Evolutionary conservation across 2,329 filamentous ascomycete species (phyloP).

Genomic region (Aspergillus pseudoterreus): DNA sequence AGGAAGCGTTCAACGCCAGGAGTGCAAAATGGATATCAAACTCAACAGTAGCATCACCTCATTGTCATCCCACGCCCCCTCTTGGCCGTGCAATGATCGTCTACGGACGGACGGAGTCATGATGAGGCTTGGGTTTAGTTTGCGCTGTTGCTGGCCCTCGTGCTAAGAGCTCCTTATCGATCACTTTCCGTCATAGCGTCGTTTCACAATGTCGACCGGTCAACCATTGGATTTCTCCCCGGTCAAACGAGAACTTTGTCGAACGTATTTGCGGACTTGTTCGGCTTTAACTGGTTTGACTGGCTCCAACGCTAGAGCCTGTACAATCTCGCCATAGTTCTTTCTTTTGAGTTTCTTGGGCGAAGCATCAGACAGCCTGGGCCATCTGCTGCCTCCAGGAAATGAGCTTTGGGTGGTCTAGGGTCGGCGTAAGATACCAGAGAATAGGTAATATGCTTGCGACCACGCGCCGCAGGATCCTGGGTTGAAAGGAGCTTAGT

Average conservation of each 20-base stretch:
- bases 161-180: slow-evolving; percentile 13
- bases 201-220: slow-evolving; percentile 8
- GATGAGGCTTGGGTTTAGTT: not conserved
- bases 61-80: not conserved
- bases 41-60: not conserved
- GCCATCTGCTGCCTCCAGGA: slow-evolving; percentile 1
- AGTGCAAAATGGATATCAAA: not conserved
- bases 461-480: not conserved
- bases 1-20: not conserved
- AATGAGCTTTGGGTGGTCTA: not conserved
- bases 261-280: not conserved
- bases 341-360: no score
- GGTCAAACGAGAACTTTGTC: no score
- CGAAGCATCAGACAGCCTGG: not conserved
- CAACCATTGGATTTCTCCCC: not conserved
- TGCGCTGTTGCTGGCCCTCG: slow-evolving; percentile 6
- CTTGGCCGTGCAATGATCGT: not conserved
- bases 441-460: not conserved
- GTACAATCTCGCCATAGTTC: no score
- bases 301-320: no score
- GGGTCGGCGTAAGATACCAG: not conserved
- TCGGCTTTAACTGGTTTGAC: not conserved
- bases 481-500: not conserved
- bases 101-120: not conserved
- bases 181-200: slow-evolving; percentile 2